Evolutionary conservation across 2,329 filamentous ascomycete genomes (phyloP), one percentile per base, ranked within the genome.

Genomic region (Aspergillus proliferans): DNA sequence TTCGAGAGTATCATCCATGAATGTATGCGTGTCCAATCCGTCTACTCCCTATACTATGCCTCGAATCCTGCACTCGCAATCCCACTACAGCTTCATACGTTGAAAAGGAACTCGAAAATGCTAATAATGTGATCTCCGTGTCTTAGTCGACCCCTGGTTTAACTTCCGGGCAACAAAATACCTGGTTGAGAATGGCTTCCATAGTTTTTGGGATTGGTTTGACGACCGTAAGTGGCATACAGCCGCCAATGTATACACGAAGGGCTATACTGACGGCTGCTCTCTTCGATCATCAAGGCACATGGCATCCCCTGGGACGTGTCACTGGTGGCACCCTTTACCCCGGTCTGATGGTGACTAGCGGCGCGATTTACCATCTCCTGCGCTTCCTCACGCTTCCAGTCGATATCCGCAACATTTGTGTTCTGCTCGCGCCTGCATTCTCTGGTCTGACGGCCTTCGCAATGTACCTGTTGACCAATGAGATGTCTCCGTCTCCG

Each of bases 1-100:
- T 98, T 98, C 69, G 93, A 98, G 76, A 95, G 89, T 76, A 98
- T 98, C 67, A 98, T 98, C 66, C 93, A 98, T 80, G 93, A 98
- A 80, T 98, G 93, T 96, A 70, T 73, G 90, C 86, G 55, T 48
- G 38, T 43, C 42, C 49, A 52, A 47, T 46, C 45, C 48, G 41
- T 40, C 48, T 39, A 30, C 10, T 40, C 22, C 18, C 41, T 4
- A 45, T 43, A 39, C 10, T 15, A 40, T 18, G 10, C 10, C 19
- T 21, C 38, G 15, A 40, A 15, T 40, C 22, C 14, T n/a, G 19
- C 46, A 48, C 28, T 50, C 53, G 26, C 18, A 7, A 15, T 12
- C 53, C 26, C 18, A n/a, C 4, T 12, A 40, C 38, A 22, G 18
- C 18, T 19, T 21, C 18, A 40, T 14, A 40, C 18, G 5, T 40